A percentile compares a stretch with the other conserved stretches of the same genome.
phyloP scores from a whole-genome alignment of 768 basidiomycete species.

The Boletus vermiculosoides region DNA sequence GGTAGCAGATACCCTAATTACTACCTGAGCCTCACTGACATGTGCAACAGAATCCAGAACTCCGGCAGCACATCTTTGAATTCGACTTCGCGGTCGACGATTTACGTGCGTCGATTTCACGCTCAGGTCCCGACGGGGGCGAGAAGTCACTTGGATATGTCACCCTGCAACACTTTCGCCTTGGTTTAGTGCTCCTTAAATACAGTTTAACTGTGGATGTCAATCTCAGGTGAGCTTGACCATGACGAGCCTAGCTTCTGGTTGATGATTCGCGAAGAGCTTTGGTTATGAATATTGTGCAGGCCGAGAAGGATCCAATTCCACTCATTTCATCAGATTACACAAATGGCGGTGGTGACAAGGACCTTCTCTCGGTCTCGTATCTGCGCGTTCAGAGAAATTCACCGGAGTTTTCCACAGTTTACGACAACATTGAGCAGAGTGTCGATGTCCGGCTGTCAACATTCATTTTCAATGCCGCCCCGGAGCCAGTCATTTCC shows the following conservation, averaged over 20 bases:
- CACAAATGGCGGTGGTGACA: constrained; percentile 39
- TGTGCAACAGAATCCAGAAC: constrained; percentile 30
- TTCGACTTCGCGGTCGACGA: constrained; percentile 85
- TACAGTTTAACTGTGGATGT: constrained; percentile 87
- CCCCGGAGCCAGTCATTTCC: constrained; percentile 86
- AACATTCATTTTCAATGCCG: constrained; percentile 84
- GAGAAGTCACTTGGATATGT: constrained; percentile 82
- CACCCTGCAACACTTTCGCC: constrained; percentile 71
- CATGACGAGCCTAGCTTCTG: background rate
- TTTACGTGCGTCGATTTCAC: constrained; percentile 76
- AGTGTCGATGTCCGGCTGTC: constrained; percentile 84
- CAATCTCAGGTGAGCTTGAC: constrained; percentile 57
- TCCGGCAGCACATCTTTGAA: constrained; percentile 69
- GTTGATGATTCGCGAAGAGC: constrained; percentile 46
- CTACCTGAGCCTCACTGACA: constrained; percentile 1
- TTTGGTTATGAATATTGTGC: constrained; percentile 71
- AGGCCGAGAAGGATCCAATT: constrained; percentile 51
- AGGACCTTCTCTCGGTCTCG: constrained; percentile 73
- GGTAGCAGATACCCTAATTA: constrained; percentile 35
- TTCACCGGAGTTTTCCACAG: constrained; percentile 80
- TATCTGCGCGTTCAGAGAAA: constrained; percentile 79
- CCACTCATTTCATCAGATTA: constrained; percentile 65
- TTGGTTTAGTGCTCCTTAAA: constrained; percentile 73
- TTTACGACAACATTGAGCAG: constrained; percentile 86
- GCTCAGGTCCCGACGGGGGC: constrained; percentile 53